Evolutionary conservation across 306 rosid genomes (phyloP).

Genomic region (Vachellia pachyceras): DNA sequence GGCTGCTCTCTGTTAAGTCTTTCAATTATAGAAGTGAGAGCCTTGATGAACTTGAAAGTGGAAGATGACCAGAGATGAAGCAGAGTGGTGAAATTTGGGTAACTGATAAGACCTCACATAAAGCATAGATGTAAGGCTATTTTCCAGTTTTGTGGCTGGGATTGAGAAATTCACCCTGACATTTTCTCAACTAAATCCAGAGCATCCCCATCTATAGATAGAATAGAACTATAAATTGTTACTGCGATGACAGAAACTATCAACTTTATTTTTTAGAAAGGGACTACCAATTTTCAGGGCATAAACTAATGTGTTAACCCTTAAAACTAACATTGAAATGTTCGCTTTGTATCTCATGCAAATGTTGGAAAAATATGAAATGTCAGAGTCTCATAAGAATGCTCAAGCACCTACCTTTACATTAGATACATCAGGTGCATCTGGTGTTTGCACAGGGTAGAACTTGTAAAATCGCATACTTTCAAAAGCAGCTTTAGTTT

Average conservation of each 20-base stretch:
- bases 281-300: background rate
- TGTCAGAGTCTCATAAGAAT: background rate
- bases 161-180: background rate
- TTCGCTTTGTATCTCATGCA: background rate
- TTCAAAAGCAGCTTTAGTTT: slow-evolving; percentile 69
- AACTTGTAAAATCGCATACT: slow-evolving; percentile 73
- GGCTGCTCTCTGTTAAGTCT: background rate
- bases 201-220: slow-evolving; percentile 1
- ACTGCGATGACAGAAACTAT: background rate
- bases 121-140: background rate
- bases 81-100: background rate
- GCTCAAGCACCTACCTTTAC: slow-evolving; percentile 57
- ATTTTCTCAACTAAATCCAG: background rate
- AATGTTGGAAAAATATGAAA: background rate
- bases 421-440: slow-evolving; percentile 64
- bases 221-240: background rate
- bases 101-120: background rate
- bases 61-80: background rate
- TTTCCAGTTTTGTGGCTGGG: background rate
- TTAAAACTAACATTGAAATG: background rate
- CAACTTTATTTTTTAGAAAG: background rate
- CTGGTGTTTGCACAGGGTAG: slow-evolving; percentile 65
- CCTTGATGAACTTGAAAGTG: background rate
- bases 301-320: background rate
- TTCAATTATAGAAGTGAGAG: background rate